Base-by-base conservation (phyloP, 352 stramenopile genomes). In the Plasmopara muralis region DNA sequence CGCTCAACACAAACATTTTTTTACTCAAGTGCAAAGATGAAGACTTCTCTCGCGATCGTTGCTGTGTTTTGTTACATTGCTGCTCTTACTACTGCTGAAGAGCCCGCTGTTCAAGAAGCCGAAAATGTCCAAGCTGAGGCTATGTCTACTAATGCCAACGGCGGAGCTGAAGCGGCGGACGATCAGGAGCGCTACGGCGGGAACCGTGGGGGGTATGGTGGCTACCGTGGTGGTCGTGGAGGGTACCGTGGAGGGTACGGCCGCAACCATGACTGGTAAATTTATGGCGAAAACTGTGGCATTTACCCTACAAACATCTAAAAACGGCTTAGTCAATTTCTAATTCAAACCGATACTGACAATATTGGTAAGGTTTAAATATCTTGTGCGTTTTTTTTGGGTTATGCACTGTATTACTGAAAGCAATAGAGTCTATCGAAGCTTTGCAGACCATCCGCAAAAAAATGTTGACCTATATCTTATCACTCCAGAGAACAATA, bases 21-120 rank as follows among this genome's bases (percentile, higher is more conserved):
- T 33, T n/a, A 31, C 15, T 7, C 18, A 1, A 20, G 8, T 49
- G 44, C 15, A 34, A 37, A 13, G 15, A 54, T 54, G 47, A 54
- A 54, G 47, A 47, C 38, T 20, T 37, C 34, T 16, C 12, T 60
- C 30, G 55, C 48, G 14, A 43, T 62, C 13, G 28, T 53, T 25
- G 43, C 48, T 43, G 49, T 33, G 9, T 38, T 58, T 31, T 50
- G 49, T 39, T 58, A 42, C 38, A 20, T 57, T 48, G 42, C 33
- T 6, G 29, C 55, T 35, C 42, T 62, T 31, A 37, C 37, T 16
- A 16, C 6, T 48, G 50, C 44, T 16, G 45, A 50, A 13, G 57
- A 64, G 6, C 25, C 45, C 40, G 16, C 35, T 28, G 33, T 43
- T 9, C 39, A 45, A 7, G 37, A 48, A 3, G 10, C 30, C 15